Base-by-base conservation (phyloP, 306 rosid genomes). In the Amphicarpaea edgeworthii region DNA sequence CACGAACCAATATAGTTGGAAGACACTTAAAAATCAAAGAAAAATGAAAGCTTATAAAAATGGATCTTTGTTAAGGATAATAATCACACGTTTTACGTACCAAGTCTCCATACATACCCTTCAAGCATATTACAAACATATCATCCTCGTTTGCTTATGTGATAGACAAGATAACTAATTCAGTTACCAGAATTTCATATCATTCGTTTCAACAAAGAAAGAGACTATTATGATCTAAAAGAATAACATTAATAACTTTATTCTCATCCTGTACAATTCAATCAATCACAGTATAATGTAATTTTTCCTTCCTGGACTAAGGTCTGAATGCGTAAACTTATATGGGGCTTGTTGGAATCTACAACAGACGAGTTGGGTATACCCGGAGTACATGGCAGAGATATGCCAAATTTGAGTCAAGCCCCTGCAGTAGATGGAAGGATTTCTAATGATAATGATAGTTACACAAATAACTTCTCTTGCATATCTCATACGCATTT, bases 261-360 rank as follows among this genome's bases (percentile, higher is more conserved):
- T 85, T 69, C 30, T 78, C 34, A 62, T 41, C 59, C 72, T 85
- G 83, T 81, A 85, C 88, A 81, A 68, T 60, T 23, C 49, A 54
- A 60, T 79, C 43, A 63, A 60, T 79, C 43, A 63, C 75, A 32
- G 57, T 69, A 81, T 64, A 81, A 40, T 12, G 37, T 53, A 38
- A 69, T 15, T 6, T 38, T 12, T 72, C 21, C 42, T 34, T 61
- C 60, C 34, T 24, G 46, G 68, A 42, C 76, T 62, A 62, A 62
- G 20, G 46, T 81, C 58, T 50, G 23, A 57, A 63, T 12, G 54
- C 34, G 17, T 30, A 42, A 42, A 15, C 21, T 16, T 49, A 60
- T 26, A 72, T n/a, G 68, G 47, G 28, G 70, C 60, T 4, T 17
- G n/a, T 11, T 46, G 65, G 53, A 45, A 79, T 79, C 84, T 85